Percentiles rank a stretch among this genome's conserved stretches.
These are phyloP conservation scores for Boletus bicolor DNA, from an alignment of 768 basidiomycete species.

Conservation along the genomic window DNA sequence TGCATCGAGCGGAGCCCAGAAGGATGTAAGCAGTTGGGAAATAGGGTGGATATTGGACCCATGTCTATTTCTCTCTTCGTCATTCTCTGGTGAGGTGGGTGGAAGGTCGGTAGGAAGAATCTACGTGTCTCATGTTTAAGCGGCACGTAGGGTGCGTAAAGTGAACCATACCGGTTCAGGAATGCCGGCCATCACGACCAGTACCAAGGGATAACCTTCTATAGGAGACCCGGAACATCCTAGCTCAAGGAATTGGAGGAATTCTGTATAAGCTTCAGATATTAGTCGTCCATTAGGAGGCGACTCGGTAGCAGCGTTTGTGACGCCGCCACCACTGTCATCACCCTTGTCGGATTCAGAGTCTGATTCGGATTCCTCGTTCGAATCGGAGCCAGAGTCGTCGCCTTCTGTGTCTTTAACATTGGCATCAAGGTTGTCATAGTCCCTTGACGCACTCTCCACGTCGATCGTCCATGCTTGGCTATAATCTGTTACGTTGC, in stretches of 20 bases:
- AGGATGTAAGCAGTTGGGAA: slow-evolving; percentile 59
- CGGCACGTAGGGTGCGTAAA: neutral
- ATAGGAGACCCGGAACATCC: slow-evolving; percentile 79
- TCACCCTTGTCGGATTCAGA: slow-evolving; percentile 19
- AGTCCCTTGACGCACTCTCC: slow-evolving; percentile 11
- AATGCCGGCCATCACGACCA: slow-evolving; percentile 80
- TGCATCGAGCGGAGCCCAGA: slow-evolving; percentile 77
- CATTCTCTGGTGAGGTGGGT: neutral
- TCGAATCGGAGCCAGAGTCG: slow-evolving; percentile 32
- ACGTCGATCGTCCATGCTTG: slow-evolving; percentile 53
- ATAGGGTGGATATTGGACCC: slow-evolving; percentile 29
- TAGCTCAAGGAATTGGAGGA: slow-evolving; percentile 72
- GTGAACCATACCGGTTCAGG: slow-evolving; percentile 53
- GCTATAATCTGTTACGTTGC: slow-evolving; percentile 49
- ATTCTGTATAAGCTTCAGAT: slow-evolving; percentile 61
- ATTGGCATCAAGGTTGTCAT: slow-evolving; percentile 29
- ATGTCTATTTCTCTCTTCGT: neutral
- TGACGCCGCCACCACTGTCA: slow-evolving; percentile 36
- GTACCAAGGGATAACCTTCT: slow-evolving; percentile 77
- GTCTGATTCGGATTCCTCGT: slow-evolving; percentile 28
- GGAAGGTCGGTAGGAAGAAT: slow-evolving; percentile 25
- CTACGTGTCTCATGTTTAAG: slow-evolving; percentile 3
- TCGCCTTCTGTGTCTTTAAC: slow-evolving; percentile 21
- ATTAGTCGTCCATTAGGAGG: neutral
- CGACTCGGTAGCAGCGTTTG: slow-evolving; percentile 15